Conservation (phyloP, 208 protist species). For the Crithidia thermophila region DNA sequence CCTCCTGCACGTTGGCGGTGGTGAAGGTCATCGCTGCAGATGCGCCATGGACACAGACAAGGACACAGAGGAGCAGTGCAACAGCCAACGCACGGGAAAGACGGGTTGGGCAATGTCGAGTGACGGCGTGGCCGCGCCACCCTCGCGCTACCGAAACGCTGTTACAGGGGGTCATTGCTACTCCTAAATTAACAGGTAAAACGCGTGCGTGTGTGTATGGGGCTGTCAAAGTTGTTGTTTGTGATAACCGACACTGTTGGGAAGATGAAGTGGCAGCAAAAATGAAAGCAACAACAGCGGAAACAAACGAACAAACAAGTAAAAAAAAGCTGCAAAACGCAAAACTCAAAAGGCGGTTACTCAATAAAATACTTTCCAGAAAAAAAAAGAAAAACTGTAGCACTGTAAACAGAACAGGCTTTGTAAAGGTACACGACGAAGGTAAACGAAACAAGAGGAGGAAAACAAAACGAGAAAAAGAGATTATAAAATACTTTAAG, state of each 20-base stretch:
- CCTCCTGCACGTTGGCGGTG: slow-evolving; percentile 63
- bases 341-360: not conserved
- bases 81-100: not conserved
- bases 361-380: not conserved
- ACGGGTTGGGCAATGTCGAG: no score
- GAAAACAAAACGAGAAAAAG: no score
- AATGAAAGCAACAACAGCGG: not conserved
- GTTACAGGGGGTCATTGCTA: not conserved
- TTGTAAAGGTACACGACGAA: not conserved
- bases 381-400: no score
- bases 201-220: not conserved
- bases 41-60: not conserved
- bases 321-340: not conserved
- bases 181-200: no score
- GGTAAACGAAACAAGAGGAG: no score
- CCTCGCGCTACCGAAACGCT: not conserved
- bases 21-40: slow-evolving; percentile 64
- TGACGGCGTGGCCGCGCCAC: not conserved
- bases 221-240: not conserved
- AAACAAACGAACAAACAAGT: not conserved
- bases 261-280: no score
- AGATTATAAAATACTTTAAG: no score
- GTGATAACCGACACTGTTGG: not conserved
- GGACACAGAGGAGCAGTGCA: not conserved
- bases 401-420: not conserved